Evolutionary conservation across 2,329 filamentous ascomycete species (phyloP), one percentile per base, ranked within the genome.

Genomic region (Colletotrichum ledebouriae): DNA sequence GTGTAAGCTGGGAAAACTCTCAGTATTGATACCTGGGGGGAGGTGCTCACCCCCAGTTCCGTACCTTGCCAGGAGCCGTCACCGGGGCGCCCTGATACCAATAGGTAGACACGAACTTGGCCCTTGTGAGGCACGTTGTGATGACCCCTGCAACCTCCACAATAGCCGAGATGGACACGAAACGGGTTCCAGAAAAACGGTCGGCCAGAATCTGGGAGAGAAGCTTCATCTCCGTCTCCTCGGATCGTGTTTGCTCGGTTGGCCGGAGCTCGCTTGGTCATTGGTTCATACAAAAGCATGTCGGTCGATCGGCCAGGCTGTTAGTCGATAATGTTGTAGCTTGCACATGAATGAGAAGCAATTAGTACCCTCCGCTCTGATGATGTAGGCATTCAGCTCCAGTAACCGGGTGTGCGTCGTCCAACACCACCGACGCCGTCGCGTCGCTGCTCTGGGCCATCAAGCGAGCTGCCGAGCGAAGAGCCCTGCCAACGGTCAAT

Each of bases 331-430:
- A 17, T 65, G 4, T n/a, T 17, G 44, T 50, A 20, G 47, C 62
- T 46, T 29, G 37, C 61, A 66, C 37, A 66, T 56, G 56, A 66
- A 20, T 60, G 41, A 49, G 49, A 37, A 55, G 34, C 49, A 50
- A 59, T 65, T 64, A 57, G 37, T 49, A 60, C 44, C 41, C 58
- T 60, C 49, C 41, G 56, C 49, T 44, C 56, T 56, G 62, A 60
- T 55, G 50, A 69, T 59, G 49, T 66, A 69, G 66, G 49, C 42
- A 41, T 55, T 69, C 37, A 47, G 49, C 29, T 65, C 62, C 62
- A 64, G 66, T 53, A 69, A 69, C 66, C 62, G 55, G 66, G 66
- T 59, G 55, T 56, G 49, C 56, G 62, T 69, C 56, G 34, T 29
- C 46, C 52, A 59, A 50, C 15, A 25, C 15, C 34, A 57, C 37